A percentile compares a stretch with the other conserved stretches of the same genome.
Evolutionary conservation across 805 yeast genomes (phyloP).

Genomic region (Pichia insulana): DNA sequence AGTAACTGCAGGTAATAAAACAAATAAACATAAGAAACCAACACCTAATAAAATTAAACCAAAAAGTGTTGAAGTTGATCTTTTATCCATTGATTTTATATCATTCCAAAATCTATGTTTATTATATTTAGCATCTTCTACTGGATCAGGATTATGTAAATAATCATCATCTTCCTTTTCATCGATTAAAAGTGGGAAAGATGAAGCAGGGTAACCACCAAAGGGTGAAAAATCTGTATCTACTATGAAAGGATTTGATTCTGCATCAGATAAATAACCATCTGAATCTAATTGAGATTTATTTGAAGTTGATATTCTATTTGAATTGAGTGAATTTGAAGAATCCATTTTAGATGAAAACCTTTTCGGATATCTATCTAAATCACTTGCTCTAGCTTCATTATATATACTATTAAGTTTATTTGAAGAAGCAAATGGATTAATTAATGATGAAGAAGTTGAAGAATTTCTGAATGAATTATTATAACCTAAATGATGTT

Average conservation of each 20-base stretch:
- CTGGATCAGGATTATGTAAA: constrained; percentile 92
- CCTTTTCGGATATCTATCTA: constrained; percentile 60
- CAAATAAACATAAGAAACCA: constrained; percentile 61
- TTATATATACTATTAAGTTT: constrained; percentile 12
- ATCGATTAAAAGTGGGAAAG: constrained; percentile 83
- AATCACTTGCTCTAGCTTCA: constrained; percentile 35
- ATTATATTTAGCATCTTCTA: constrained; percentile 80
- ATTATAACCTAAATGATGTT: constrained; percentile 17
- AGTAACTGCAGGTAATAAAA: constrained; percentile 76
- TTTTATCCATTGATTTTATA: constrained; percentile 54
- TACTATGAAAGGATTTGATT: constrained; percentile 33
- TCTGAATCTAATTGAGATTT: constrained; percentile 6
- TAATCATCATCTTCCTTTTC: constrained; percentile 95
- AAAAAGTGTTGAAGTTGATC: constrained; percentile 52
- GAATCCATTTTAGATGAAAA: constrained; percentile 46
- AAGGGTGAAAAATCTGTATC: constrained; percentile 77
- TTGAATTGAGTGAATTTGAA: constrained; percentile 34
- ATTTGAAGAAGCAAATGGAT: constrained; percentile 25
- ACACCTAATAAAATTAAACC: constrained; percentile 50
- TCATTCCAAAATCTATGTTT: constrained; percentile 58
- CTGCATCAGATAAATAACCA: constrained; percentile 16
- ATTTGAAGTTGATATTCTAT: constrained; percentile 11
- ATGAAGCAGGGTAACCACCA: constrained; percentile 93
- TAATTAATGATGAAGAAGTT: constrained; percentile 19
- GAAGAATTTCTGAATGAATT: constrained; percentile 22